Percentiles rank a stretch among this genome's conserved stretches.
These are phyloP conservation scores for Erigeron canadensis DNA, from an alignment of 129 eudicot genomes.

Conservation along the genomic window DNA sequence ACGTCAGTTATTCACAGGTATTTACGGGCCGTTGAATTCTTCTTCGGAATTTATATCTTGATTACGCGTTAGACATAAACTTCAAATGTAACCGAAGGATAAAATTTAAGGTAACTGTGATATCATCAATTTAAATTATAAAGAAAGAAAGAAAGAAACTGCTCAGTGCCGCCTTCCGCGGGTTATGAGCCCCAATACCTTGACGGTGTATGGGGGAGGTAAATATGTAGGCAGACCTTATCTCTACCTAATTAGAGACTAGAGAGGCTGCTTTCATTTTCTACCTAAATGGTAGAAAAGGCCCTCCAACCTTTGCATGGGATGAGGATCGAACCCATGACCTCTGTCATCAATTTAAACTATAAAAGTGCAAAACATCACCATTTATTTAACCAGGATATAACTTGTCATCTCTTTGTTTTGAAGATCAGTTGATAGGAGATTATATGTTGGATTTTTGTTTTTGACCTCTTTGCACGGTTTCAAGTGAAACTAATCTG, in stretches of 20 bases:
- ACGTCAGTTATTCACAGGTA: constrained; percentile 46
- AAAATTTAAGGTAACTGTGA: background rate
- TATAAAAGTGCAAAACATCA: constrained; percentile 5
- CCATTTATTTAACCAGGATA: background rate
- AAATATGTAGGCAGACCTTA: too few relatives aligned
- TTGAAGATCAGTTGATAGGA: background rate
- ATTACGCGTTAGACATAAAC: background rate
- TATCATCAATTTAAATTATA: background rate
- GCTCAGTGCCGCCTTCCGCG: too few relatives aligned
- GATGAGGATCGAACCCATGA: too few relatives aligned
- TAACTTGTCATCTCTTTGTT: background rate
- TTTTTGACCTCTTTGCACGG: background rate
- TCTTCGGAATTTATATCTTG: background rate
- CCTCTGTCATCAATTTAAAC: background rate
- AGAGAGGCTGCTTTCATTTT: too few relatives aligned
- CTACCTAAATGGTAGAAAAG: too few relatives aligned
- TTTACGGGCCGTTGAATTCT: constrained; percentile 1
- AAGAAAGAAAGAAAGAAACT: too few relatives aligned
- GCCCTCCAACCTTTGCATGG: too few relatives aligned
- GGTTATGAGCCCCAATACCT: too few relatives aligned
- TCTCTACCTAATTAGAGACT: too few relatives aligned
- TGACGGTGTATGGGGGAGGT: too few relatives aligned
- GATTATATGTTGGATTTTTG: background rate
- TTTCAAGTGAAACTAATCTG: too few relatives aligned
- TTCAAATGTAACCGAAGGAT: constrained; percentile 2